Evolutionary conservation across 2,329 filamentous ascomycete species (phyloP).

Genomic region (Ascocoryne sarcoides): DNA sequence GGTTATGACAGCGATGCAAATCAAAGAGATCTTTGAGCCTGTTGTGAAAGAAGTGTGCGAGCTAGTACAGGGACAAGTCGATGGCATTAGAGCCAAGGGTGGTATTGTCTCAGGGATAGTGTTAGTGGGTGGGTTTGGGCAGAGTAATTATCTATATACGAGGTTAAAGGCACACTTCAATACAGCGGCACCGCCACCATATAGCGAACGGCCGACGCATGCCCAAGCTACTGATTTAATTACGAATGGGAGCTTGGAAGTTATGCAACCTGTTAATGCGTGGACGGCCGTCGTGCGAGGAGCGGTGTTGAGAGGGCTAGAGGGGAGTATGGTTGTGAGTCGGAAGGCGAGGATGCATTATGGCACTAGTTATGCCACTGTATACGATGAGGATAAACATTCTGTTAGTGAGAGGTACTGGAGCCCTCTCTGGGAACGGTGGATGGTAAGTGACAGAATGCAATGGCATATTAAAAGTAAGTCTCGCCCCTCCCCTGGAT

Average conservation of each 20-base stretch:
- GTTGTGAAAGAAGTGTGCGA: slow-evolving; percentile 64
- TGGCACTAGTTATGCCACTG: slow-evolving; percentile 72
- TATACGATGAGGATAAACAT: slow-evolving; percentile 70
- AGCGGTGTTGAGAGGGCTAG: slow-evolving; percentile 64
- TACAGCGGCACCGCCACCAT: slow-evolving; percentile 39
- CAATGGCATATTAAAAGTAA: slow-evolving; percentile 72
- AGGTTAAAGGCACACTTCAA: slow-evolving; percentile 62
- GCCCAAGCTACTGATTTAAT: slow-evolving; percentile 39
- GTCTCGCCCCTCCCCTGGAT: slow-evolving; percentile 1
- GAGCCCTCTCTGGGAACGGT: slow-evolving; percentile 71
- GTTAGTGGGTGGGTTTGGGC: slow-evolving; percentile 72
- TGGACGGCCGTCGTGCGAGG: slow-evolving; percentile 76
- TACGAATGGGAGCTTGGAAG: slow-evolving; percentile 55
- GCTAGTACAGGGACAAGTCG: slow-evolving; percentile 58
- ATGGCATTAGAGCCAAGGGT: slow-evolving; percentile 50
- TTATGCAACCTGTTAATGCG: slow-evolving; percentile 74
- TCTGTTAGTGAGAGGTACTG: slow-evolving; percentile 66
- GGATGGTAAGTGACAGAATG: slow-evolving; percentile 79
- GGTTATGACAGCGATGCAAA: slow-evolving; percentile 58
- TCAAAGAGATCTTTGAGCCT: slow-evolving; percentile 68
- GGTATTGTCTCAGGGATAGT: slow-evolving; percentile 66
- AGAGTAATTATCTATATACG: slow-evolving; percentile 68
- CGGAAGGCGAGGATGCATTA: slow-evolving; percentile 64
- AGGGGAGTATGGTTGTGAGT: slow-evolving; percentile 72
- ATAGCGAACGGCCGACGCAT: slow-evolving; percentile 64